phyloP scores from a whole-genome alignment of 176 grass and related monocot genomes.

The Oryza nivara region DNA sequence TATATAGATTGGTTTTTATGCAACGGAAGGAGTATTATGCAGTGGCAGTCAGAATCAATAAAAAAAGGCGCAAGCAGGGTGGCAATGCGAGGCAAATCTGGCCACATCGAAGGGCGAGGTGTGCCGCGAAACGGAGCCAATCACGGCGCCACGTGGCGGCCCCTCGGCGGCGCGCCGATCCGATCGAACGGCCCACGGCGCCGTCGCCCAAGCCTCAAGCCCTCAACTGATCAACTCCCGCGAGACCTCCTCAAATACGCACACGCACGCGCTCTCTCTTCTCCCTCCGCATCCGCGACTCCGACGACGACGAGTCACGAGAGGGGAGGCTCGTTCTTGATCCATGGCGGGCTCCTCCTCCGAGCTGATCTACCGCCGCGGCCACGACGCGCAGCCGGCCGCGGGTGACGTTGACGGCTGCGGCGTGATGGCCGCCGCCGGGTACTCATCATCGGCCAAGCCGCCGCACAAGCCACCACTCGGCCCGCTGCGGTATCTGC shows the following conservation, averaged over 20 bases:
- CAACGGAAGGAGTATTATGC: too few relatives aligned
- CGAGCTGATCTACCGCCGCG: constrained; percentile 60
- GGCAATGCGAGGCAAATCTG: constrained; percentile 5
- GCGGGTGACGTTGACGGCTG: too few relatives aligned
- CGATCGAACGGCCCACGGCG: constrained; percentile 24
- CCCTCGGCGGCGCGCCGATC: neutral
- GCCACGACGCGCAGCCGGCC: constrained; percentile 40
- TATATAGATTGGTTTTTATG: too few relatives aligned
- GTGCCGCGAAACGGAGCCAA: constrained; percentile 8
- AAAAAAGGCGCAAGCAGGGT: neutral
- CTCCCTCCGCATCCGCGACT: neutral
- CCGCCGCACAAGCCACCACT: constrained; percentile 31
- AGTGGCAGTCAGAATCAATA: neutral
- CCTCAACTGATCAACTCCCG: neutral
- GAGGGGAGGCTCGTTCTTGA: neutral
- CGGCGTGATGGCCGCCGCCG: too few relatives aligned
- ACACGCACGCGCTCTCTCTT: neutral
- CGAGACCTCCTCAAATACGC: constrained; percentile 52
- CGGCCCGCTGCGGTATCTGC: constrained; percentile 49
- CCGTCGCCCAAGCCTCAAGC: constrained; percentile 10
- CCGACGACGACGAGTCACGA: too few relatives aligned
- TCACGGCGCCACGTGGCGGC: constrained; percentile 29
- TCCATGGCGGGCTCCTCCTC: constrained; percentile 46
- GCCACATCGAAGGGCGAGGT: constrained; percentile 8
- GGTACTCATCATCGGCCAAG: too few relatives aligned